These are phyloP conservation scores for Yarrowia osloensis DNA, from an alignment of 805 yeast genomes.

Conservation along the genomic window DNA sequence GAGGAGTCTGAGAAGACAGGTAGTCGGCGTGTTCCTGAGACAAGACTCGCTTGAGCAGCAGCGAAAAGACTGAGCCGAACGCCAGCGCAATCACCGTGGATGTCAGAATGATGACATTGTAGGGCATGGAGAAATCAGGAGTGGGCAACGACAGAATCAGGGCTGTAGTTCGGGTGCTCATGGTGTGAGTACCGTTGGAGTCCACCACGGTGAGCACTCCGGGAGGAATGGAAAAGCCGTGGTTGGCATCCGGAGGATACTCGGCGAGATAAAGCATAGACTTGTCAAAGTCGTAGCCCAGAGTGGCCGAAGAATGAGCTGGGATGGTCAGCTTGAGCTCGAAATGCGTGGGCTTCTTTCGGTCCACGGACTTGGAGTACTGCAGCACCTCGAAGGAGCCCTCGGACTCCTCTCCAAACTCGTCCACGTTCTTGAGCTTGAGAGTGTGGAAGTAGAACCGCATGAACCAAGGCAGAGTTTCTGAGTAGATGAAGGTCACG, in stretches of 20 bases:
- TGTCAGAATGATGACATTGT: constrained; percentile 90
- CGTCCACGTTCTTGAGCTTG: constrained; percentile 40
- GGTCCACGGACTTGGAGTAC: constrained; percentile 77
- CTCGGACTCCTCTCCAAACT: constrained; percentile 32
- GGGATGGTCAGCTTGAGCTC: constrained; percentile 72
- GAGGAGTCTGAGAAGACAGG: constrained; percentile 16
- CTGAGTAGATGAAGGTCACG: constrained; percentile 64
- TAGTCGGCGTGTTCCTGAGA: constrained; percentile 61
- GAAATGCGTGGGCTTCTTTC: constrained; percentile 78
- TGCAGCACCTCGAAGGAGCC: constrained; percentile 53
- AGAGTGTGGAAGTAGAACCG: constrained; percentile 77
- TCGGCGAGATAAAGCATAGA: constrained; percentile 81
- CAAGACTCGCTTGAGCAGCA: constrained; percentile 70
- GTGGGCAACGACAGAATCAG: constrained; percentile 84
- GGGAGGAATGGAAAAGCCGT: constrained; percentile 93
- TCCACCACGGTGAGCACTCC: constrained; percentile 67
- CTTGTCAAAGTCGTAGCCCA: constrained; percentile 83
- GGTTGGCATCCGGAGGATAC: constrained; percentile 99
- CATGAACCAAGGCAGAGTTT: constrained; percentile 92
- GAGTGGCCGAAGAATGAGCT: constrained; percentile 56
- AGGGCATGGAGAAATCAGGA: constrained; percentile 98
- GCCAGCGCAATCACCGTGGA: constrained; percentile 91
- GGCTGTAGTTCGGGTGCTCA: constrained; percentile 72
- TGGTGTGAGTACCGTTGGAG: constrained; percentile 34
- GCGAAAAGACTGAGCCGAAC: constrained; percentile 82